Conservation (phyloP, 176 grass and related monocot species). For the Poa annua region DNA sequence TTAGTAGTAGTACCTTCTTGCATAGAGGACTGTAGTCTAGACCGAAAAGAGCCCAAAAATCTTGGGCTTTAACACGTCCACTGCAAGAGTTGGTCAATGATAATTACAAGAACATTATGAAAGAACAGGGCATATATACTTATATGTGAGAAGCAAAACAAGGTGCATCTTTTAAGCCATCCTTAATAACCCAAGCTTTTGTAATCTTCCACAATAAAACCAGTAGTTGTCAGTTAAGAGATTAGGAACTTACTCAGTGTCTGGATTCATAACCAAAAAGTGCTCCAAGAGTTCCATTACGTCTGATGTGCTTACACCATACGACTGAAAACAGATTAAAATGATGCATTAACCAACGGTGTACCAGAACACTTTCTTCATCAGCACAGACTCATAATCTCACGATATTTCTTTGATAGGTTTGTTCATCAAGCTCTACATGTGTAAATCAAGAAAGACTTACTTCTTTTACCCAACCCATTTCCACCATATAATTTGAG, state of each 20-base stretch:
- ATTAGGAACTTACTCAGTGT: conserved; percentile 57
- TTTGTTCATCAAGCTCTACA: background rate
- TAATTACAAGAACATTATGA: conserved; percentile 22
- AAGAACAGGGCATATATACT: conserved; percentile 2
- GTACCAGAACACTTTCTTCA: conserved; percentile 36
- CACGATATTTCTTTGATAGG: conserved; percentile 20
- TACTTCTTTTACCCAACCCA: conserved; percentile 92
- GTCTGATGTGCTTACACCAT: conserved; percentile 85
- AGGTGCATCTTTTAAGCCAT: background rate
- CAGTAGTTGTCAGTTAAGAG: background rate
- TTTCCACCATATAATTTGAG: conserved; percentile 94
- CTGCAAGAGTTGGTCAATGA: conserved; percentile 50
- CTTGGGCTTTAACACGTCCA: conserved; percentile 66
- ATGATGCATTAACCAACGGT: background rate
- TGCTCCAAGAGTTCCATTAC: conserved; percentile 76
- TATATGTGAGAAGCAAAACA: background rate
- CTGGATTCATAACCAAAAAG: conserved; percentile 84
- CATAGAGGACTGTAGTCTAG: conserved; percentile 63
- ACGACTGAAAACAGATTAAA: conserved; percentile 52
- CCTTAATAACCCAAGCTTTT: background rate
- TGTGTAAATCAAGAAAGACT: conserved; percentile 45
- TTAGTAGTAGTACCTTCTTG: conserved; percentile 60
- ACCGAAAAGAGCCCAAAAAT: conserved; percentile 81
- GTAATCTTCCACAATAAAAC: background rate
- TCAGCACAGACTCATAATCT: background rate